A percentile compares a stretch with the other conserved stretches of the same genome.
phyloP scores from a whole-genome alignment of 306 rosid genomes.

The Mimosa bimucronata region DNA sequence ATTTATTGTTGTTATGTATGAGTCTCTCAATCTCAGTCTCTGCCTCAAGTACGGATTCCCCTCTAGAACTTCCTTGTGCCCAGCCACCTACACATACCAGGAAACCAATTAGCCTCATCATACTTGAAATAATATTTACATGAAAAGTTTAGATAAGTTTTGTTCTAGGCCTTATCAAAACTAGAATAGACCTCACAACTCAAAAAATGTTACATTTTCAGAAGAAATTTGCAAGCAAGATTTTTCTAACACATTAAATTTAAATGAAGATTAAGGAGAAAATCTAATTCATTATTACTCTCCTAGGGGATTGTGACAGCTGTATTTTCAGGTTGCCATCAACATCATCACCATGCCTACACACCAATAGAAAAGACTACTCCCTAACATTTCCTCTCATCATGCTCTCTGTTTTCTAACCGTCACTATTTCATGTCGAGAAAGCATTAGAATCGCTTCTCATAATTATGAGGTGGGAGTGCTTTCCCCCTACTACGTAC shows the following conservation, averaged over 20 bases:
- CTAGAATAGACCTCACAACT: neutral
- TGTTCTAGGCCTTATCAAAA: neutral
- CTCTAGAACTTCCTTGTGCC: constrained; percentile 87
- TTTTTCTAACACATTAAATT: too few species aligned
- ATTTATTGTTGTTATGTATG: constrained; percentile 84
- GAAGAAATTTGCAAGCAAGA: neutral
- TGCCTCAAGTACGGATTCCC: constrained; percentile 86
- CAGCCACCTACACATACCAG: constrained; percentile 61
- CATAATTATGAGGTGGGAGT: too few species aligned
- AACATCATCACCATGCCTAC: neutral
- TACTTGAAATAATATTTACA: neutral
- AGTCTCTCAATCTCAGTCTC: constrained; percentile 79
- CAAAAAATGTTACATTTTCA: neutral
- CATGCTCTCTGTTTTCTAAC: neutral
- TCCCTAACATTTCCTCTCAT: neutral
- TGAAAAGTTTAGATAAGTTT: neutral
- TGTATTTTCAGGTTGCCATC: too few species aligned
- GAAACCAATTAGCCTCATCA: neutral
- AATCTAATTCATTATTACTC: too few species aligned
- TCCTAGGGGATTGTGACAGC: too few species aligned
- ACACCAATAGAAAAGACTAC: too few species aligned
- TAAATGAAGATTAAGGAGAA: too few species aligned
- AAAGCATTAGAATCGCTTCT: too few species aligned
- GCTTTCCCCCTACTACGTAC: too few species aligned
- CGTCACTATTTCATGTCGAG: too few species aligned